Conservation (phyloP, 805 yeast species). For the Kuraishia ogatae region DNA sequence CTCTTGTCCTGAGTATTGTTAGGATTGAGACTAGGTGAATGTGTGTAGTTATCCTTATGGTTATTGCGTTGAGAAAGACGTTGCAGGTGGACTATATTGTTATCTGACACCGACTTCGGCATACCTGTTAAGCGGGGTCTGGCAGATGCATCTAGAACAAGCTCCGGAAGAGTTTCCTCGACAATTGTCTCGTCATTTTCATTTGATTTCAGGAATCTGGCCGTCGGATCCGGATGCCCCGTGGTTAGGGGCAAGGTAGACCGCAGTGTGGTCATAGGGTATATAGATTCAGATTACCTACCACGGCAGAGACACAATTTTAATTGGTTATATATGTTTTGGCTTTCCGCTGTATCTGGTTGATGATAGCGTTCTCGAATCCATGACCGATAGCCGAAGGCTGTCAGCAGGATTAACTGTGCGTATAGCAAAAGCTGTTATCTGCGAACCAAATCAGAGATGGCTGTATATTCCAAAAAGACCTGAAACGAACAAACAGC, state of each 20-base stretch:
- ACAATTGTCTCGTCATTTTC: not conserved
- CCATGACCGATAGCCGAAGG: too few species aligned
- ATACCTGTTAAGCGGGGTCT: not conserved
- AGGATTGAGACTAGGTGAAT: not conserved
- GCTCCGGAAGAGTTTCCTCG: not conserved
- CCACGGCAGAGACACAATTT: too few species aligned
- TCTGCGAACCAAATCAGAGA: too few species aligned
- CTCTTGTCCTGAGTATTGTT: slow-evolving; percentile 10
- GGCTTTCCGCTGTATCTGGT: too few species aligned
- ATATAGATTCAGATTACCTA: not conserved
- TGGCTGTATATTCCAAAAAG: too few species aligned
- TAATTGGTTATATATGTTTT: too few species aligned
- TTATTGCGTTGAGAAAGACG: not conserved
- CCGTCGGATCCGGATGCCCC: not conserved
- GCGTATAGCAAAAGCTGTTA: too few species aligned
- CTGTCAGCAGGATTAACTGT: too few species aligned
- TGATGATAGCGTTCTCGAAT: too few species aligned
- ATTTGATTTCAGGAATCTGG: not conserved
- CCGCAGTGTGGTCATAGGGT: not conserved
- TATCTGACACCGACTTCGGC: not conserved
- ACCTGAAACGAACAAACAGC: too few species aligned
- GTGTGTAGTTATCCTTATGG: not conserved
- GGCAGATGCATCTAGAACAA: not conserved
- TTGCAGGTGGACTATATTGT: not conserved
- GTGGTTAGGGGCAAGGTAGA: not conserved